Evolutionary conservation across 176 grass and related monocot genomes (phyloP).

Genomic region (Zea mays): Zm-B73-REFERENCE-NAM-5.0 NC_050097.1:23925501-23926000

Average conservation of each 20-base stretch:
- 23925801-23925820: neutral
- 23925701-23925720: neutral
- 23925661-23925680: neutral
- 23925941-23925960: too few relatives aligned
- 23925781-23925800: slow-evolving; percentile 21
- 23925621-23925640: neutral
- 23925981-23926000: too few relatives aligned
- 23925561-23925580: slow-evolving; percentile 59
- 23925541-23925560: slow-evolving; percentile 73
- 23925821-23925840: neutral
- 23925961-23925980: too few relatives aligned
- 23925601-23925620: slow-evolving; percentile 28
- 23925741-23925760: slow-evolving; percentile 7
- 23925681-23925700: neutral
- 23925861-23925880: too few relatives aligned
- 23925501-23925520: slow-evolving; percentile 51
- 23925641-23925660: slow-evolving; percentile 20
- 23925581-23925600: neutral
- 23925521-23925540: slow-evolving; percentile 58
- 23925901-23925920: too few relatives aligned
- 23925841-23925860: too few relatives aligned
- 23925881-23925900: too few relatives aligned
- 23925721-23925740: neutral
- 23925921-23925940: too few relatives aligned
- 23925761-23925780: slow-evolving; percentile 53